Conservation (phyloP, 345 rosid species). For the Eucalyptus brandiana region DNA sequence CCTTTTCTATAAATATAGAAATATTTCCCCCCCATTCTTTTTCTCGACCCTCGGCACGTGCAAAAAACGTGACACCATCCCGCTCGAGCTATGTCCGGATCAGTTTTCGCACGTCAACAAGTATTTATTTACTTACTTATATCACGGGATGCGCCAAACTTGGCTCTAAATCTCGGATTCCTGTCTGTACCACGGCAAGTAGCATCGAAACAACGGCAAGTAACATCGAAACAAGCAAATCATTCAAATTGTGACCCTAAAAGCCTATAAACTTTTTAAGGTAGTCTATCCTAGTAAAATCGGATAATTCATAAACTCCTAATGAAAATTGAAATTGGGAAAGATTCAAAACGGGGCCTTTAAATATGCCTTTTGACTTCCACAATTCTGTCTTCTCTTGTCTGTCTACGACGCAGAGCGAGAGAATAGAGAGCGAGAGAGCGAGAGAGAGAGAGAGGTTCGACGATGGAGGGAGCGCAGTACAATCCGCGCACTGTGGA, state of each 20-base stretch:
- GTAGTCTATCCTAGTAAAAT: background rate
- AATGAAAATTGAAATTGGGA: background rate
- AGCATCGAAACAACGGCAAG: too few species aligned
- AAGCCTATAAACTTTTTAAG: background rate
- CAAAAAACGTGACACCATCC: background rate
- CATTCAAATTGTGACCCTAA: background rate
- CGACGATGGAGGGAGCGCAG: slow-evolving; percentile 8
- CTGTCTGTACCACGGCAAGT: too few species aligned
- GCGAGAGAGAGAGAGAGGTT: background rate
- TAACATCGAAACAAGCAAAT: background rate
- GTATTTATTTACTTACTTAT: background rate
- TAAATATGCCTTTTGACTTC: background rate
- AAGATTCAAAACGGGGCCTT: background rate
- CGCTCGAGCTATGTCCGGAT: too few species aligned
- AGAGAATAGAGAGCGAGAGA: background rate
- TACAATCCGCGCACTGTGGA: slow-evolving; percentile 58
- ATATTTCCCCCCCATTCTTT: background rate
- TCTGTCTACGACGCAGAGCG: slow-evolving; percentile 3
- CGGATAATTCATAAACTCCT: background rate
- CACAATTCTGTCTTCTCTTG: background rate
- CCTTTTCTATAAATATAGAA: background rate
- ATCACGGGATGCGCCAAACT: background rate
- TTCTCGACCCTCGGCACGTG: background rate
- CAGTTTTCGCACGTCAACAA: background rate
- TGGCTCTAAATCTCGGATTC: background rate